Evolutionary conservation across 495 filamentous ascomycete species (phyloP), one percentile per base, ranked within the genome.

Genomic region (Parathielavia hyrcaniae): DNA sequence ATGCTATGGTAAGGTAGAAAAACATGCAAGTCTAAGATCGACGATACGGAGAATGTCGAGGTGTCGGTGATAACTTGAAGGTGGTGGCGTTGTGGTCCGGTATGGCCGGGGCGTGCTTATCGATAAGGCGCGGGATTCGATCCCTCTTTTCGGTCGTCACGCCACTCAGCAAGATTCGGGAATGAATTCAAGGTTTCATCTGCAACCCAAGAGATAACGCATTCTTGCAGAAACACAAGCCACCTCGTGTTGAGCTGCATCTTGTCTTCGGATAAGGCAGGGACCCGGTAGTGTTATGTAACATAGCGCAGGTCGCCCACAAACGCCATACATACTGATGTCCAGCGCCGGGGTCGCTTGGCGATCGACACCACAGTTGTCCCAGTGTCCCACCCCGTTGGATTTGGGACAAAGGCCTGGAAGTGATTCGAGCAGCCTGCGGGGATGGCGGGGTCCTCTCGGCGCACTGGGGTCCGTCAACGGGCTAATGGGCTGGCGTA

Each of bases 351-450:
- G n/a, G n/a, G n/a, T n/a, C n/a, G n/a, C n/a, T n/a, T n/a, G 45
- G 13, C 45, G 20, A 17, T 22, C 14, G 14, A 32, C 45, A 32
- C 45, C n/a, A 22, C 20, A 17, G 13, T 48, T 22, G 12, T 23
- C 45, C 23, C 45, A 12, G 45, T 38, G 48, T 52, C 23, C 49
- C 49, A 52, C 49, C 36, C 19, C 20, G 20, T 34, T 52, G 49
- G 49, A 20, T 50, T 36, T 3, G 2, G 22, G 36, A n/a, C 5
- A 12, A 39, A 39, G 11, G 14, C 7, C 7, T 16, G 30, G 26
- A 17, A 49, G 5, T 49, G 47, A 49, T 35, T 34, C 16, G 46
- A 38, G 48, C 16, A 23, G 38, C 38, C 30, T 38, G 41, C 7
- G 40, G 35, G 16, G 35, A 19, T 22, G 10, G 39, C 26, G 26